Base-by-base conservation (phyloP, 768 basidiomycete genomes). In the Chiua virens region DNA sequence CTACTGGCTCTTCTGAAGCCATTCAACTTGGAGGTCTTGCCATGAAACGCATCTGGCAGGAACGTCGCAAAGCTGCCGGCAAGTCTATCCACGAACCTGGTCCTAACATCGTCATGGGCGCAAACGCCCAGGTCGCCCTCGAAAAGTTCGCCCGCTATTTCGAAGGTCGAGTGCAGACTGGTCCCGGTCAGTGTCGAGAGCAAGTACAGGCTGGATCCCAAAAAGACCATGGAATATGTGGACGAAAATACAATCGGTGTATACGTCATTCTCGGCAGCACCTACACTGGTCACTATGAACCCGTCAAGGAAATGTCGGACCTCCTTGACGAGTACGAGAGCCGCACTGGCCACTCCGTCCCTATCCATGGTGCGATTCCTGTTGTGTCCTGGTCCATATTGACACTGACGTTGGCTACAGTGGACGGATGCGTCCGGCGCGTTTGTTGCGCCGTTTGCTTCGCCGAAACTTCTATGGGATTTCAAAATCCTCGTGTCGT, bases 221-320 rank as follows among this genome's bases (percentile, higher is more conserved):
- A 83, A 63, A 77, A 75, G 43, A 82, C 81, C 1, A 80, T 86
- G 73, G 71, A 86, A 38, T 79, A 73, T 45, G 75, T 87, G 15
- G 86, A 87, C 58, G 85, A 87, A 71, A 86, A 86, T 55, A 83
- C 82, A 1, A 86, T 87, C 52, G 85, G 85, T 42, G 71, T 87
- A 46, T 87, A 83, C 54, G 81, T 81, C 50, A 80, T 80, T 51
- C 72, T 82, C 22, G 78, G 75, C 28, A 75, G 86, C 76, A 79
- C 76, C 22, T 78, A 75, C 56, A 81, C 80, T 7, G 80, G 77
- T n/a, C 75, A 74, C 57, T 82, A 77, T 60, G 94, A 96, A 60
- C 83, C 87, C 13, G 93, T 97, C 28, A 80, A 89, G 65, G 89
- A 86, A 65, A 89, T 97, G 83, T 75, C 87, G 1, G 83, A 85